Conservation (phyloP, 129 eudicot species). For the Gnaphalium uliginosum region DNA sequence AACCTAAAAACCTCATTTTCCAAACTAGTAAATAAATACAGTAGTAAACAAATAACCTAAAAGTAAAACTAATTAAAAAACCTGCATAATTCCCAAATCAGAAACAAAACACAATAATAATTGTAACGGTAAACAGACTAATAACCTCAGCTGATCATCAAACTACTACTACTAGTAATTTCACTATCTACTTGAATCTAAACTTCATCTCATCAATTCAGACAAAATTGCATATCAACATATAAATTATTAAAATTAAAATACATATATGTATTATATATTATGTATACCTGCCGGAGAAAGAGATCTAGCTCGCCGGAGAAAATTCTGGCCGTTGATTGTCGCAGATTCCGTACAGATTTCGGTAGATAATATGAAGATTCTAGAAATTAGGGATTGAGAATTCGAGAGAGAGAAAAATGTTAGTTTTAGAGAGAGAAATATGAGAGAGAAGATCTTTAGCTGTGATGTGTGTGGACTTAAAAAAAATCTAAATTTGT, state of each 20-base stretch:
- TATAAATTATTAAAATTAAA: background rate
- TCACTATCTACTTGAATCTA: background rate
- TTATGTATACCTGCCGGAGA: constrained; percentile 15
- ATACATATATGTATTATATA: background rate
- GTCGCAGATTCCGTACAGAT: constrained; percentile 17
- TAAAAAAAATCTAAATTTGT: constrained; percentile 37
- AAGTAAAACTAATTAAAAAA: background rate
- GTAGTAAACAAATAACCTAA: background rate
- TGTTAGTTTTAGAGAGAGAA: constrained; percentile 28
- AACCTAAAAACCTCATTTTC: background rate
- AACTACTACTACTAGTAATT: background rate
- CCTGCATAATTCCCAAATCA: background rate
- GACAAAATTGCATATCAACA: background rate
- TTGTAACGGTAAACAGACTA: background rate
- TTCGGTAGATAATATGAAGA: constrained; percentile 20
- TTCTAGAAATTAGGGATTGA: constrained; percentile 9
- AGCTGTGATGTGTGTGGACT: constrained; percentile 65
- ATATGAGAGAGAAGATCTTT: constrained; percentile 58
- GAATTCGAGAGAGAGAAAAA: constrained; percentile 26
- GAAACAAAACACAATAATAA: background rate
- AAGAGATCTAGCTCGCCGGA: constrained; percentile 13
- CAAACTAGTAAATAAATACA: background rate
- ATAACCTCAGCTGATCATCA: background rate
- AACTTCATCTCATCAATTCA: background rate
- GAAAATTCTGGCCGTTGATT: background rate